phyloP scores from a whole-genome alignment of 768 basidiomycete genomes.

The Termitomyces sp. region DNA sequence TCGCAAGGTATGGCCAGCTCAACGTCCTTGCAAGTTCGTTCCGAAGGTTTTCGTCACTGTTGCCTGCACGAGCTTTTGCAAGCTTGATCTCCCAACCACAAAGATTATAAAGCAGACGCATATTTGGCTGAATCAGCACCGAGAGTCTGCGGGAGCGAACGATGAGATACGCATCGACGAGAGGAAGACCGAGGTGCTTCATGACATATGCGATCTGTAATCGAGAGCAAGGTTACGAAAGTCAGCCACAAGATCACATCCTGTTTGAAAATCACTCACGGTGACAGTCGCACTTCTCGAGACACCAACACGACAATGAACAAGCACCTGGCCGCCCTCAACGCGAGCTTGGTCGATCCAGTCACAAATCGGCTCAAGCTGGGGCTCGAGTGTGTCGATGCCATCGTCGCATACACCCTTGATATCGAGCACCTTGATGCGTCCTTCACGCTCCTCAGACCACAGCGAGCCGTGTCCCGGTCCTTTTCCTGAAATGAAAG shows the following conservation, averaged over 20 bases:
- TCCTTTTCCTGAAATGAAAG: constrained; percentile 38
- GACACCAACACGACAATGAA: constrained; percentile 99
- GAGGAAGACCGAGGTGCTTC: constrained; percentile 79
- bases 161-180: constrained; percentile 92
- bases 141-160: constrained; percentile 86
- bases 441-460: constrained; percentile 83
- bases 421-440: constrained; percentile 88
- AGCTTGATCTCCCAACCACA: constrained; percentile 93
- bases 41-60: constrained; percentile 42
- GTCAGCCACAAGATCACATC: background rate
- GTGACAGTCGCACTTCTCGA: constrained; percentile 91
- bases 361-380: constrained; percentile 81
- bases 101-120: constrained; percentile 92
- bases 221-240: background rate
- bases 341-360: constrained; percentile 88
- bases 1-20: constrained; percentile 81
- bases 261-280: constrained; percentile 33
- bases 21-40: constrained; percentile 63
- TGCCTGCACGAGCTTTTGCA: constrained; percentile 66
- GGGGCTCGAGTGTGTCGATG: constrained; percentile 88
- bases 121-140: constrained; percentile 92
- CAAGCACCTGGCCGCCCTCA: constrained; percentile 85
- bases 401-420: constrained; percentile 95
- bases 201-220: constrained; percentile 93
- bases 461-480: constrained; percentile 70